These are phyloP conservation scores for Leptodermis oblonga DNA, from an alignment of 257 asterid species.

Conservation along the genomic window DNA sequence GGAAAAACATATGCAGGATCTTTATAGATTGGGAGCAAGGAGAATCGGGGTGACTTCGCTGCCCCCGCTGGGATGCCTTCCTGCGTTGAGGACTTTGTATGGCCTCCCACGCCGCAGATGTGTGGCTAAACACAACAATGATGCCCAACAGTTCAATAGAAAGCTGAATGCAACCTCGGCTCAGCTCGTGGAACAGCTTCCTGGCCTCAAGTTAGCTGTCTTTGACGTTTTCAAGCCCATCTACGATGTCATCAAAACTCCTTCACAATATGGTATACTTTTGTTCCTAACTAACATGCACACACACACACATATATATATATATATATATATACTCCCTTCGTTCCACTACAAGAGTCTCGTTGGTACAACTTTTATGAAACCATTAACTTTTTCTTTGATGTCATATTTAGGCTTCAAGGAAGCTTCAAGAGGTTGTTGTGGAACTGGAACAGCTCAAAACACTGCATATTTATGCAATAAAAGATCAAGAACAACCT, in stretches of 20 bases:
- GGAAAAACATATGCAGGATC: constrained; percentile 39
- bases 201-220: constrained; percentile 61
- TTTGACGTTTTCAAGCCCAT: constrained; percentile 79
- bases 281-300: too few species aligned
- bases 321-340: too few species aligned
- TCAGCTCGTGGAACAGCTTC: constrained; percentile 56
- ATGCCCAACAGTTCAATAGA: constrained; percentile 69
- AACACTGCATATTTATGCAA: constrained; percentile 71
- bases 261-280: constrained; percentile 59
- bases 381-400: too few species aligned
- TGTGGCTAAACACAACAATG: constrained; percentile 55
- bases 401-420: constrained; percentile 47
- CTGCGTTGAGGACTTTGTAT: constrained; percentile 69
- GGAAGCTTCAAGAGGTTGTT: constrained; percentile 75
- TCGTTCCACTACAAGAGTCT: not conserved
- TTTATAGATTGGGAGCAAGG: constrained; percentile 81
- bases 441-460: constrained; percentile 86
- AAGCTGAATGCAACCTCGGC: constrained; percentile 60
- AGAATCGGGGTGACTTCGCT: constrained; percentile 87
- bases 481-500: constrained; percentile 58
- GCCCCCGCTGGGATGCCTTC: constrained; percentile 85
- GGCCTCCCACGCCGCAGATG: constrained; percentile 66
- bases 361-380: too few species aligned
- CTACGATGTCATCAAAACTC: constrained; percentile 54
- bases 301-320: too few species aligned